Base-by-base conservation (phyloP, 2,329 filamentous ascomycete genomes). In the Hypocrella siamensis region DNA sequence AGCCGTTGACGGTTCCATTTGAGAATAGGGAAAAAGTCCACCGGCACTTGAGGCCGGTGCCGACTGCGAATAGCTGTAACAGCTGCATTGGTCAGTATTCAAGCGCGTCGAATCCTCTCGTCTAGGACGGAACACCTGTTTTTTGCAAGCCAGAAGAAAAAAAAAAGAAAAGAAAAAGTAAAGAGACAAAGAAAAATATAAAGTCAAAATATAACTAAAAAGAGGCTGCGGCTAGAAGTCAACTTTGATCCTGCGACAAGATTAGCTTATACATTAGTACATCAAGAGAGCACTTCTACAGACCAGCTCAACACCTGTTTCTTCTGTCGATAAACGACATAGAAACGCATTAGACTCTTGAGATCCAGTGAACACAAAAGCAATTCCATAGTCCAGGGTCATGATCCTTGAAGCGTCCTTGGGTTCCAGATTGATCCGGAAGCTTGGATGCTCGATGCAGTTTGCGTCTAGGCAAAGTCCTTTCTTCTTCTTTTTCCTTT, bases 241-340 rank as follows among this genome's bases (percentile, higher is more conserved):
- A 72, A 66, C 67, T 71, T 70, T 70, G 67, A 61, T 55, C 57
- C 71, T 47, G 42, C 38, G 44, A n/a, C n/a, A n/a, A n/a, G n/a
- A n/a, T n/a, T n/a, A n/a, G n/a, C n/a, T n/a, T n/a, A n/a, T n/a
- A n/a, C n/a, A n/a, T n/a, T n/a, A n/a, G n/a, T n/a, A n/a, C n/a
- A 14, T 7, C n/a, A 26, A 3, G 38, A 35, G 45, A 42, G 26
- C n/a, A 25, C 8, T 40, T 25, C 21, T 38, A 48, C 46, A 46
- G 40, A 49, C 46, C 25, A 14, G 9, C n/a, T 10, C n/a, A 26
- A 7, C 25, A 26, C 25, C 7, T 12, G n/a, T 26, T 22, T 22
- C 12, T n/a, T n/a, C n/a, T n/a, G n/a, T n/a, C n/a, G n/a, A n/a
- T n/a, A n/a, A n/a, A n/a, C n/a, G n/a, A n/a, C n/a, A n/a, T n/a